These are phyloP conservation scores for Mucor saturninus DNA, from an alignment of 371 early-diverging fungal species.

Conservation along the genomic window DNA sequence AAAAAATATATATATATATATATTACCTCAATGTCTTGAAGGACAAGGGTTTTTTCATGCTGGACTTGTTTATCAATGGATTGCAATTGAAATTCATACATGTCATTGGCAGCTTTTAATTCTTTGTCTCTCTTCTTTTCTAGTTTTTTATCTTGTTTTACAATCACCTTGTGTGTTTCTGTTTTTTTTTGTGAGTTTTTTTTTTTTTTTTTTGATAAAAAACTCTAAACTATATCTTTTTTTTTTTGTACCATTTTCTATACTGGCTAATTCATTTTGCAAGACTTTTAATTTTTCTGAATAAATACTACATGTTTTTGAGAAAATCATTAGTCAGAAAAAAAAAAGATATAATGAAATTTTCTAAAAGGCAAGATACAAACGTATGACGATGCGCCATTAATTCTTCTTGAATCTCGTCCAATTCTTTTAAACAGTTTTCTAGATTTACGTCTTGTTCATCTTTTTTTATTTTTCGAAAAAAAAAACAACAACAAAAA, in stretches of 20 bases:
- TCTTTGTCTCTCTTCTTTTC: conserved; percentile 3
- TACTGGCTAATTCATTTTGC: conserved; percentile 2
- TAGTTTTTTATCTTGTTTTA: conserved; percentile 4
- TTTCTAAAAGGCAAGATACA: background rate
- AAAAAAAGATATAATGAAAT: background rate
- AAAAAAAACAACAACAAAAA: background rate
- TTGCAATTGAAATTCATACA: conserved; percentile 4
- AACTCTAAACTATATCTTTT: background rate
- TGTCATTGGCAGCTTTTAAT: background rate
- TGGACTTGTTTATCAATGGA: background rate
- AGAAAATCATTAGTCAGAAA: background rate
- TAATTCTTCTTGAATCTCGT: conserved; percentile 14
- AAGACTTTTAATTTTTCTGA: conserved; percentile 14
- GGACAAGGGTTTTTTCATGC: background rate
- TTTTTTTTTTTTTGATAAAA: background rate
- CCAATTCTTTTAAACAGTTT: conserved; percentile 2
- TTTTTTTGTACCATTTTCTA: conserved; percentile 21
- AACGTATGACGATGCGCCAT: conserved; percentile 6
- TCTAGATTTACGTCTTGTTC: background rate
- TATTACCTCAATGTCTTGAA: conserved; percentile 1
- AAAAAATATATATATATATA: background rate
- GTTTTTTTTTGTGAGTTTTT: background rate
- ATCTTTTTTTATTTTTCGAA: conserved; percentile 2
- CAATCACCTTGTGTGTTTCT: conserved; percentile 10
- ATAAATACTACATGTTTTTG: conserved; percentile 11